These are phyloP conservation scores for Pelargonium citronellum DNA, from an alignment of 441 rosid species.

Conservation along the genomic window DNA sequence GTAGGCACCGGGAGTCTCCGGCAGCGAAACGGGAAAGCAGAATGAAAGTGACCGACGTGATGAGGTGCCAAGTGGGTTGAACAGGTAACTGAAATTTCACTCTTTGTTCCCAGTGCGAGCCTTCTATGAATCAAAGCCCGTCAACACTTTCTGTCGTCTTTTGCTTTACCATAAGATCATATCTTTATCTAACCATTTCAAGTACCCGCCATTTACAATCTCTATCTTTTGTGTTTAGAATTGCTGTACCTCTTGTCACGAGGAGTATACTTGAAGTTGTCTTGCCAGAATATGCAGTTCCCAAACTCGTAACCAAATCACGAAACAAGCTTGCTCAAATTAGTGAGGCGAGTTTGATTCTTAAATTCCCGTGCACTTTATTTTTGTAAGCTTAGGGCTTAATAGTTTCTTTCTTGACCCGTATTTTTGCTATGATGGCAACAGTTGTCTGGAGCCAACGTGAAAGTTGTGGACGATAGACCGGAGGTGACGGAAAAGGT, in stretches of 20 bases:
- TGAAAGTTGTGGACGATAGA: slow-evolving; percentile 64
- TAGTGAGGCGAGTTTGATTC: slow-evolving; percentile 56
- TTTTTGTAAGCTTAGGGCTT: no score
- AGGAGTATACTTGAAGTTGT: slow-evolving; percentile 86
- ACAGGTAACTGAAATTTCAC: slow-evolving; percentile 39
- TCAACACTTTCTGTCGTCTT: no score
- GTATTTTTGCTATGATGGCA: no score
- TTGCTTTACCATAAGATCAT: no score
- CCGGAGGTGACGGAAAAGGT: slow-evolving; percentile 60
- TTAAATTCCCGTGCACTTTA: no score
- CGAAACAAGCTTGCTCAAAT: slow-evolving; percentile 82
- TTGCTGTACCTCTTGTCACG: slow-evolving; percentile 73
- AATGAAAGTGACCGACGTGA: slow-evolving; percentile 62
- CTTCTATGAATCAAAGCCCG: no score
- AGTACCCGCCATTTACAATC: not conserved
- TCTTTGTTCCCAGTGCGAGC: no score
- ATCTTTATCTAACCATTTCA: no score
- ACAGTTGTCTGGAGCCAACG: slow-evolving; percentile 89
- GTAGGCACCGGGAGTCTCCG: slow-evolving; percentile 56
- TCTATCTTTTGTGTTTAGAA: slow-evolving; percentile 28
- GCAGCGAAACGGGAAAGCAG: slow-evolving; percentile 39
- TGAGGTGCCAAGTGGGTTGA: slow-evolving; percentile 44
- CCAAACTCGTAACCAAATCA: slow-evolving; percentile 84
- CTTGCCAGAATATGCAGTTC: slow-evolving; percentile 72
- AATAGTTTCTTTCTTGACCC: no score